These are phyloP conservation scores for Phytophthora europaea DNA, from an alignment of 352 stramenopile genomes.

Conservation along the genomic window DNA sequence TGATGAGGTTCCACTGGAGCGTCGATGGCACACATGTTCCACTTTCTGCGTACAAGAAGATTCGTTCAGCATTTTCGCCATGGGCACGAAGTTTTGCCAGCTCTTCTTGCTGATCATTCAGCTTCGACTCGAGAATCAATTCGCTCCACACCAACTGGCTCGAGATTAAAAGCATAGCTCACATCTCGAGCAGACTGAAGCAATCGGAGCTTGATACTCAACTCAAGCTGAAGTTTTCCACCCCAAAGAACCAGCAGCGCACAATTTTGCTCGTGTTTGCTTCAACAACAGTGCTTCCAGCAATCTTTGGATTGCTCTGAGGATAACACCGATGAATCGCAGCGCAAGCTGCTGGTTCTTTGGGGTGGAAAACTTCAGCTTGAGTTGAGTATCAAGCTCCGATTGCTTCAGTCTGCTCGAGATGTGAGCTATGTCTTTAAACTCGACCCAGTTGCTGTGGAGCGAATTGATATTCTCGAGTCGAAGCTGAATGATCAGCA, in stretches of 20 bases:
- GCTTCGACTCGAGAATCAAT: conserved; percentile 28
- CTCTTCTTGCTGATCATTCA: conserved; percentile 33
- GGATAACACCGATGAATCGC: conserved; percentile 11
- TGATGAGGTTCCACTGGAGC: conserved; percentile 3
- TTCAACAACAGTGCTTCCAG: conserved; percentile 16
- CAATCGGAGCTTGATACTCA: conserved; percentile 20
- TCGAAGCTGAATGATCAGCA: conserved; percentile 36
- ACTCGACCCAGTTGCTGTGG: conserved; percentile 21
- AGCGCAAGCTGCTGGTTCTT: conserved; percentile 3
- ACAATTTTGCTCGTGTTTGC: neutral
- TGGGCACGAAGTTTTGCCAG: conserved; percentile 17
- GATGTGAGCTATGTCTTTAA: conserved; percentile 21
- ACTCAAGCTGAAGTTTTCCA: conserved; percentile 15
- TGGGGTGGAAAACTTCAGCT: conserved; percentile 6
- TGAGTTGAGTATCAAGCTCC: conserved; percentile 25
- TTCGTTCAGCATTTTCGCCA: neutral
- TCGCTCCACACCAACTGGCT: conserved; percentile 22
- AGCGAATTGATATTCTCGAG: conserved; percentile 25
- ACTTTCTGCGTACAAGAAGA: conserved; percentile 16
- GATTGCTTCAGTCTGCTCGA: conserved; percentile 18
- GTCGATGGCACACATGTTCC: neutral
- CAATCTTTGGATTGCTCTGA: conserved; percentile 15
- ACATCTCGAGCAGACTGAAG: conserved; percentile 20
- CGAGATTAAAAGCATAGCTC: conserved; percentile 20
- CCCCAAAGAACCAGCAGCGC: neutral